These are phyloP conservation scores for Zymoseptoria passerinii DNA, from an alignment of 2,329 filamentous ascomycete species.

Conservation along the genomic window DNA sequence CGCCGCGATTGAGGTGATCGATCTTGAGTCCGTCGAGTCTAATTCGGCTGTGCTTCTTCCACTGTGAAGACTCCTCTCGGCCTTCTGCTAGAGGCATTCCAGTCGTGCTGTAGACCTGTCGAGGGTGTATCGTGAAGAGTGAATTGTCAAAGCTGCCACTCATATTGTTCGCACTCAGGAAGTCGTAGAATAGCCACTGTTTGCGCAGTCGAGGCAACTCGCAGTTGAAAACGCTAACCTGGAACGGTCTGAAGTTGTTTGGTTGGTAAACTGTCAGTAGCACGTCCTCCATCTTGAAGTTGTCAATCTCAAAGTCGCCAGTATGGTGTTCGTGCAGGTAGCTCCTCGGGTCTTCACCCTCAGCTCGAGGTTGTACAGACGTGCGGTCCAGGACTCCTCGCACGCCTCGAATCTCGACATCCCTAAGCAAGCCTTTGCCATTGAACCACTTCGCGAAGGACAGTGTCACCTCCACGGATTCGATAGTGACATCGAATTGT, in stretches of 20 bases:
- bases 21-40: slow-evolving; percentile 91
- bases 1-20: slow-evolving; percentile 88
- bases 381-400: slow-evolving; percentile 88
- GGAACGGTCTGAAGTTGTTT: slow-evolving; percentile 82
- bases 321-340: slow-evolving; percentile 82
- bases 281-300: slow-evolving; percentile 91
- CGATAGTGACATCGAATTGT: slow-evolving; percentile 91
- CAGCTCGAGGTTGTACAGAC: slow-evolving; percentile 57
- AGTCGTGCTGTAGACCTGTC: slow-evolving; percentile 75
- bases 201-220: slow-evolving; percentile 88
- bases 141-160: slow-evolving; percentile 93
- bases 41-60: slow-evolving; percentile 93
- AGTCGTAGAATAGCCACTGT: slow-evolving; percentile 97
- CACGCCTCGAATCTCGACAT: slow-evolving; percentile 90
- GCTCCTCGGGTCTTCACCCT: slow-evolving; percentile 67
- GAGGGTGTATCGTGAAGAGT: slow-evolving; percentile 91
- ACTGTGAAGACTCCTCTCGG: slow-evolving; percentile 58
- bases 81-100: slow-evolving; percentile 52
- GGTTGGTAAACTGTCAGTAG: slow-evolving; percentile 89
- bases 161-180: slow-evolving; percentile 90
- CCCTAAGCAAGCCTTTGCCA: slow-evolving; percentile 79
- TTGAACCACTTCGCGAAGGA: slow-evolving; percentile 99
- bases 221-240: slow-evolving; percentile 90
- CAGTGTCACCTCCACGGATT: slow-evolving; percentile 89
- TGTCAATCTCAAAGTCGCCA: slow-evolving; percentile 94